Evolutionary conservation across 1,139 yeast species (phyloP), one percentile per base, ranked within the genome.

Genomic region (Pichia sp.): DNA sequence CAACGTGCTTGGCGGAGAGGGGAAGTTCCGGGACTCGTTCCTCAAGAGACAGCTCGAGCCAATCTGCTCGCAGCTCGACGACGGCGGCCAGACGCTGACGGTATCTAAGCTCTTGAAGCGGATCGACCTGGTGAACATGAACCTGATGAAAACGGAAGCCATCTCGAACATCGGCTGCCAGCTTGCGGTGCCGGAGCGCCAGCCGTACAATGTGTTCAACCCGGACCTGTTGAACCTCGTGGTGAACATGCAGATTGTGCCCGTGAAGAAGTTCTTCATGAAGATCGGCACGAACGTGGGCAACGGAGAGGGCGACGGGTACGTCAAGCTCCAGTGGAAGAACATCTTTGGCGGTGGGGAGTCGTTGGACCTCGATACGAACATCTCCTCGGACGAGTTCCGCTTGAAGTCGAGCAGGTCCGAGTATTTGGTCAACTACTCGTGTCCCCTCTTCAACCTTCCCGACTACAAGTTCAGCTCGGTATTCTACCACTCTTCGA

Each of bases 281-380:
- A 86, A 85, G 64, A 88, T 96, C 2, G 97, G 97, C n/a, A 92
- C 97, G 6, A 91, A 87, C 69, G 81, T 92, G 4, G 97, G 97
- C 2, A 92, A 92, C 66, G 95, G 96, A 31, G 97, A 91, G 73
- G 98, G 97, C 33, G 95, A 88, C 67, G 97, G 97, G 1, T 89
- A 90, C 65, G 77, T 90, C 48, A 85, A 87, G 51, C 80, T 88
- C 58, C 91, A 86, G 66, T 74, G 87, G 67, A 78, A 83, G 52
- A 92, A 93, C 67, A 71, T 89, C 10, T 83, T 91, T 70, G 97
- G 97, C 0, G 97, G 96, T 2, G 97, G 93, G 8, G 99, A 93
- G 67, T 77, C 77, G 48, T 65, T 92, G 27, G 77, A 83, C 33
- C 75, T 91, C 52, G 96, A 92, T 69, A 90, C 96, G 3, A 81